Conservation (phyloP, 148 eudicot genomes). For the Linanthus parryae region DNA sequence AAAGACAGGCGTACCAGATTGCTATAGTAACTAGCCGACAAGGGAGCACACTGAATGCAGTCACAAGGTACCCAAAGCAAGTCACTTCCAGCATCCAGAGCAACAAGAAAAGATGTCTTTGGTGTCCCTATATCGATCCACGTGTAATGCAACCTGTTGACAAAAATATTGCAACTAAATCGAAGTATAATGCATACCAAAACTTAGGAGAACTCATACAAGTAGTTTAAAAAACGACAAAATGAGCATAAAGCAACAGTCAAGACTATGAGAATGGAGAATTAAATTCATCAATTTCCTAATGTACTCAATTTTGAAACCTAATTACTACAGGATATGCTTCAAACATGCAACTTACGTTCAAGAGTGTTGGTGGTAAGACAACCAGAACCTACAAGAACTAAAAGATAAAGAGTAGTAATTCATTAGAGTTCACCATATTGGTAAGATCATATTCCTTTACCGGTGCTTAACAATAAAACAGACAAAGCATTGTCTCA, state of each 20-base stretch:
- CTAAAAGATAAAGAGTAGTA: no score
- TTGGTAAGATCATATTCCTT: no score
- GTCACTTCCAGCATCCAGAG: constrained; percentile 92
- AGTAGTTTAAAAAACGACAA: not conserved
- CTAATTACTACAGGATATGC: no score
- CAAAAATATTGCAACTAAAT: no score
- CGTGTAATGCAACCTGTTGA: constrained; percentile 77
- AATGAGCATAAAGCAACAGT: not conserved
- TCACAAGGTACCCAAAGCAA: constrained; percentile 94
- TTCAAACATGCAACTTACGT: no score
- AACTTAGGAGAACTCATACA: not conserved
- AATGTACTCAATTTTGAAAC: no score
- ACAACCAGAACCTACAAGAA: no score
- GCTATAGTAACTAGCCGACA: constrained; percentile 57
- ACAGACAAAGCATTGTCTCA: no score
- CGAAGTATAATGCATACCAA: not conserved
- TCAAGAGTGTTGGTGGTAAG: not conserved
- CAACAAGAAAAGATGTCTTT: constrained; percentile 74
- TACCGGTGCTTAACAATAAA: no score
- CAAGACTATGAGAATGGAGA: not conserved
- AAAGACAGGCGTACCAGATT: constrained; percentile 46
- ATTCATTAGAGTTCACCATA: no score
- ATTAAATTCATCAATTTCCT: constrained; percentile 3
- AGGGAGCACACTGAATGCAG: constrained; percentile 87
- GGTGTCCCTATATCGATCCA: constrained; percentile 97